These are phyloP conservation scores for Thelonectria blattea DNA, from an alignment of 2,329 filamentous ascomycete genomes.

Conservation along the genomic window DNA sequence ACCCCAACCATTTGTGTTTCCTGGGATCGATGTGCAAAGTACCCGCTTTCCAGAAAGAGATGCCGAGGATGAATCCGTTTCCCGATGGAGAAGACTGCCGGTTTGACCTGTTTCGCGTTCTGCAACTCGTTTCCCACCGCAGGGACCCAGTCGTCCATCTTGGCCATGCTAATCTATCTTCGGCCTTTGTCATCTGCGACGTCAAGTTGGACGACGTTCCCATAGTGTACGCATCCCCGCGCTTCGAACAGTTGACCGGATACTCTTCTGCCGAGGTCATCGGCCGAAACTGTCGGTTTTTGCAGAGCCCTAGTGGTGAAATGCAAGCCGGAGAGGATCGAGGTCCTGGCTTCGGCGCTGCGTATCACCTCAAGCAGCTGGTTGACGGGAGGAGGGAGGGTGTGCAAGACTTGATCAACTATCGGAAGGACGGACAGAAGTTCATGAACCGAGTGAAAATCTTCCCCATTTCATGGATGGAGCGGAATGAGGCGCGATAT, in stretches of 20 bases:
- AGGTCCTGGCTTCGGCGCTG: conserved; percentile 78
- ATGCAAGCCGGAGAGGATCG: conserved; percentile 79
- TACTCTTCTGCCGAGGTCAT: conserved; percentile 90
- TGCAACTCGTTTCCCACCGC: too few species aligned
- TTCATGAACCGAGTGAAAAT: too few species aligned
- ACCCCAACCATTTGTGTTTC: too few species aligned
- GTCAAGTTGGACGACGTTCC: conserved; percentile 85
- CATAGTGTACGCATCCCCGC: conserved; percentile 94
- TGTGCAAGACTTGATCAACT: conserved; percentile 93
- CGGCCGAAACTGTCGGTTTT: conserved; percentile 89
- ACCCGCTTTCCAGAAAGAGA: too few species aligned
- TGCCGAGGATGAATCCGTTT: too few species aligned
- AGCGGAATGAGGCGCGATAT: too few species aligned
- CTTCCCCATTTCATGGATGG: too few species aligned
- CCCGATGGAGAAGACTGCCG: too few species aligned
- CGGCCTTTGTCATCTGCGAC: conserved; percentile 93
- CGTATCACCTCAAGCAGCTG: conserved; percentile 82
- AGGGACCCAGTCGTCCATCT: conserved; percentile 67
- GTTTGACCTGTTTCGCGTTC: too few species aligned
- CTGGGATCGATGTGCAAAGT: too few species aligned
- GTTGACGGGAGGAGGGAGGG: conserved; percentile 77
- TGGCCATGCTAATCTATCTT: conserved; percentile 90
- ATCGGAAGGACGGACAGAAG: conserved; percentile 67
- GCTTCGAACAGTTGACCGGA: conserved; percentile 90
- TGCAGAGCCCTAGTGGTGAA: conserved; percentile 87